Evolutionary conservation across 2,329 filamentous ascomycete genomes (phyloP).

Genomic region (Fusarium mangiferae): DNA sequence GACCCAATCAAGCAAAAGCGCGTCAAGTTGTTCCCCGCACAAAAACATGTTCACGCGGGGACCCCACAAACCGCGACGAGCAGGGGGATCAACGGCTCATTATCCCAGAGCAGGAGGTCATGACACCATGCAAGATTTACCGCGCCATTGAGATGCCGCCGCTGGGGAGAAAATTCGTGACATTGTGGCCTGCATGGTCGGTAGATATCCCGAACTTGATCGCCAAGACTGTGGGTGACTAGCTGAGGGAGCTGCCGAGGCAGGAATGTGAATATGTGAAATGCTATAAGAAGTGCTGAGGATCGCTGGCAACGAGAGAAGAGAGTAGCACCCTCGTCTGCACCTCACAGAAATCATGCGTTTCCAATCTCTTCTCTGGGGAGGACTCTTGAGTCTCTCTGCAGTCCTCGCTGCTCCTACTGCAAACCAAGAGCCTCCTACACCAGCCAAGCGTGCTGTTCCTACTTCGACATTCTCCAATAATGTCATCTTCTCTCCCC

Average conservation of each 20-base stretch:
- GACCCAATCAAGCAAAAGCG: constrained; percentile 10
- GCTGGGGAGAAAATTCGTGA: neutral
- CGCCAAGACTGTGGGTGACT: neutral
- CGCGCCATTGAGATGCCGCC: constrained; percentile 19
- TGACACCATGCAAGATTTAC: neutral
- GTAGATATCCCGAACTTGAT: constrained; percentile 18
- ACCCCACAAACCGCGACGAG: constrained; percentile 14
- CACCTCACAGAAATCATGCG: constrained; percentile 6
- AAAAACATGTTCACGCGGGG: constrained; percentile 10
- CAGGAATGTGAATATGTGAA: neutral
- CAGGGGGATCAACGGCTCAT: neutral
- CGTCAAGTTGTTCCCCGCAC: constrained; percentile 11
- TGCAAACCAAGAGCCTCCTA: constrained; percentile 14
- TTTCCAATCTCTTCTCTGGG: constrained; percentile 26
- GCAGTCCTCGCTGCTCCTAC: constrained; percentile 37
- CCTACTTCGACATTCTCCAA: constrained; percentile 37
- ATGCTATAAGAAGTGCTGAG: neutral
- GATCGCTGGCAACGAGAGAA: neutral
- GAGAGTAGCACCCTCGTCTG: neutral
- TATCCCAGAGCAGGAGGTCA: constrained; percentile 13
- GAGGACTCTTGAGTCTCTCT: constrained; percentile 30
- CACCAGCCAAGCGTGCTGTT: constrained; percentile 20
- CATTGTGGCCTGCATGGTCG: neutral
- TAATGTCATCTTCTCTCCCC: constrained; percentile 54
- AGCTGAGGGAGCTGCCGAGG: neutral